A percentile compares a stretch with the other conserved stretches of the same genome.
These are phyloP conservation scores for Salix dunnii DNA, from an alignment of 345 rosid genomes.

Conservation along the genomic window DNA sequence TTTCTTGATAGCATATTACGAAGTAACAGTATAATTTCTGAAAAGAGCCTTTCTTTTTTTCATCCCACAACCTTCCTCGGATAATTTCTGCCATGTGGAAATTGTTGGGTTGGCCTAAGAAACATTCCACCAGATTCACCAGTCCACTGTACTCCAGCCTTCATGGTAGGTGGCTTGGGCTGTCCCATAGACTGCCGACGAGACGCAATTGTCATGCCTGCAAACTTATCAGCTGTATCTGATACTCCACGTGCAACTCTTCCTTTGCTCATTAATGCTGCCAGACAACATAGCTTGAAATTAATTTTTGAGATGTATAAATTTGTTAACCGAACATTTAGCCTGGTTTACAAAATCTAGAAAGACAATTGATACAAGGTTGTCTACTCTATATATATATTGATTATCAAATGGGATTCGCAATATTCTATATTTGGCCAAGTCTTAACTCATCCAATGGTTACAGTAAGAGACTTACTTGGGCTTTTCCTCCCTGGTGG, in stretches of 20 bases:
- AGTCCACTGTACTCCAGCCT: slow-evolving; percentile 67
- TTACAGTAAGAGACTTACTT: slow-evolving; percentile 45
- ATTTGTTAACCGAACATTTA: too few relatives aligned
- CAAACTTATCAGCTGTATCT: slow-evolving; percentile 48
- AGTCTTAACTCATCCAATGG: not conserved
- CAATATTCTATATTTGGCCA: not conserved
- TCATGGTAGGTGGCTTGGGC: slow-evolving; percentile 51
- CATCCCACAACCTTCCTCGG: slow-evolving; percentile 54
- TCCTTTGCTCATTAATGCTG: slow-evolving; percentile 41
- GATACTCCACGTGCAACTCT: slow-evolving; percentile 39
- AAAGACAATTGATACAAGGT: too few relatives aligned
- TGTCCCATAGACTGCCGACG: slow-evolving; percentile 33
- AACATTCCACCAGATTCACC: slow-evolving; percentile 44
- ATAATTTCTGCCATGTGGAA: slow-evolving; percentile 40
- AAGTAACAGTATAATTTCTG: not conserved
- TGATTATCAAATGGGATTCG: too few relatives aligned
- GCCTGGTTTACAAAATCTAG: too few relatives aligned
- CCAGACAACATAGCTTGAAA: not conserved
- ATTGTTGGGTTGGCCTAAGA: slow-evolving; percentile 49
- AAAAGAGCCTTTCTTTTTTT: slow-evolving; percentile 6
- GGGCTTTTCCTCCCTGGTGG: slow-evolving; percentile 75
- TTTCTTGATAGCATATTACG: not conserved
- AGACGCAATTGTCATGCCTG: slow-evolving; percentile 45
- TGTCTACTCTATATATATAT: too few relatives aligned
- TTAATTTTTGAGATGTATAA: too few relatives aligned